Conservation (phyloP, 2,329 filamentous ascomycete species). For the Aspergillus neotritici region DNA sequence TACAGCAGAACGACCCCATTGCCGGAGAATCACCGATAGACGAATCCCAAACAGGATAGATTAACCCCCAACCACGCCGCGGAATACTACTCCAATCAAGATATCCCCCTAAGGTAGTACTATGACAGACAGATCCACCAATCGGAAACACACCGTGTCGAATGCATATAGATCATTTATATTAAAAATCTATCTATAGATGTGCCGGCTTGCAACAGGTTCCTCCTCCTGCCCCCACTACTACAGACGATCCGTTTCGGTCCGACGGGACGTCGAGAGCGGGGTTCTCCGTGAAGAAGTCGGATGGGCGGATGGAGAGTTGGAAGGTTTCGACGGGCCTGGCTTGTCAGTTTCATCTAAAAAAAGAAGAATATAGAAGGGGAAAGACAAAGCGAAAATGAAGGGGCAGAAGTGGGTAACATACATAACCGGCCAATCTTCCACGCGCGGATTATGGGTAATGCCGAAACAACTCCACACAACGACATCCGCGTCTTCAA, state of each 20-base stretch:
- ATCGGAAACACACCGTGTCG: too few species aligned
- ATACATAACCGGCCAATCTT: slow-evolving; percentile 43
- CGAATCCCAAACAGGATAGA: too few species aligned
- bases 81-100: too few species aligned
- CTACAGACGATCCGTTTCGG: slow-evolving; percentile 29
- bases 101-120: too few species aligned
- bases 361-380: not conserved
- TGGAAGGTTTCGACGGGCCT: slow-evolving; percentile 37
- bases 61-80: too few species aligned
- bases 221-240: slow-evolving; percentile 15
- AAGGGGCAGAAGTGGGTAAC: too few species aligned
- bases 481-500: slow-evolving; percentile 39
- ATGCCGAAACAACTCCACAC: slow-evolving; percentile 43
- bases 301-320: slow-evolving; percentile 43
- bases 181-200: too few species aligned
- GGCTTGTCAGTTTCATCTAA: slow-evolving; percentile 6
- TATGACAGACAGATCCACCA: too few species aligned
- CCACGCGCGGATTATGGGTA: slow-evolving; percentile 41
- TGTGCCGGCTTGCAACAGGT: too few species aligned
- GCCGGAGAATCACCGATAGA: too few species aligned
- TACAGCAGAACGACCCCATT: too few species aligned
- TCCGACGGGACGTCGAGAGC: slow-evolving; percentile 48
- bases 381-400: not conserved
- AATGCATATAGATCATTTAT: too few species aligned
- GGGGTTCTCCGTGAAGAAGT: slow-evolving; percentile 52